These are phyloP conservation scores for Colletotrichum ledebouriae DNA, from an alignment of 2,329 filamentous ascomycete species.

Conservation along the genomic window DNA sequence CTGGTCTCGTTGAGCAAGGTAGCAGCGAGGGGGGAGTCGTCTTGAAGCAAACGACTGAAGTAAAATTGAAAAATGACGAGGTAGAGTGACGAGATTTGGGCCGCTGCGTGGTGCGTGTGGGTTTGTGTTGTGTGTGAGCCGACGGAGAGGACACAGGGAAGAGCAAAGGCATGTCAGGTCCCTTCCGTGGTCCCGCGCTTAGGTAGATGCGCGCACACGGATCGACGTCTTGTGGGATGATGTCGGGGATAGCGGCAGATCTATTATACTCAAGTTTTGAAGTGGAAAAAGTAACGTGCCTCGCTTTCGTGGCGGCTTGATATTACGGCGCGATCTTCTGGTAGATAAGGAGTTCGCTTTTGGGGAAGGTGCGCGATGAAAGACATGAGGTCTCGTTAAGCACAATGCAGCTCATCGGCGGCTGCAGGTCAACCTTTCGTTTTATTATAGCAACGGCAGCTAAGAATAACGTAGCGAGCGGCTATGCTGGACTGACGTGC, in stretches of 20 bases:
- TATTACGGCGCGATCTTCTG: conserved; percentile 5
- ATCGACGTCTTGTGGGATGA: conserved; percentile 6
- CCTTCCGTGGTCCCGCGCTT: conserved; percentile 22
- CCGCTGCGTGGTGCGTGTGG: conserved; percentile 1
- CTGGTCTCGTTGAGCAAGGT: conserved; percentile 5
- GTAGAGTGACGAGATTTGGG: background rate
- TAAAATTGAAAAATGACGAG: background rate
- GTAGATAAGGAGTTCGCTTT: conserved; percentile 28
- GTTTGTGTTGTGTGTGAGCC: background rate
- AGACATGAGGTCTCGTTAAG: conserved; percentile 51
- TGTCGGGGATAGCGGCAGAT: conserved; percentile 22
- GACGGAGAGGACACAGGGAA: background rate
- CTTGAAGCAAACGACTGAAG: conserved; percentile 27
- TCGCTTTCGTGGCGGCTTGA: background rate
- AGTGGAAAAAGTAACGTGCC: background rate
- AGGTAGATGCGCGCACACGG: background rate
- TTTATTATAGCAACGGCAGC: conserved; percentile 54
- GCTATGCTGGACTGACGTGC: conserved; percentile 28
- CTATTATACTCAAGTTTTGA: background rate
- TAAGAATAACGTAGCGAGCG: conserved; percentile 50
- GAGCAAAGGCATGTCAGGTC: conserved; percentile 2
- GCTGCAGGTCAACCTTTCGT: conserved; percentile 54
- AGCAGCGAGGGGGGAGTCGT: conserved; percentile 1
- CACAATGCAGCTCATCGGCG: conserved; percentile 50
- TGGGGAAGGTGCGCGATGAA: background rate